Base-by-base conservation (phyloP, 257 asterid species). In the Forsythia suspensa region DNA sequence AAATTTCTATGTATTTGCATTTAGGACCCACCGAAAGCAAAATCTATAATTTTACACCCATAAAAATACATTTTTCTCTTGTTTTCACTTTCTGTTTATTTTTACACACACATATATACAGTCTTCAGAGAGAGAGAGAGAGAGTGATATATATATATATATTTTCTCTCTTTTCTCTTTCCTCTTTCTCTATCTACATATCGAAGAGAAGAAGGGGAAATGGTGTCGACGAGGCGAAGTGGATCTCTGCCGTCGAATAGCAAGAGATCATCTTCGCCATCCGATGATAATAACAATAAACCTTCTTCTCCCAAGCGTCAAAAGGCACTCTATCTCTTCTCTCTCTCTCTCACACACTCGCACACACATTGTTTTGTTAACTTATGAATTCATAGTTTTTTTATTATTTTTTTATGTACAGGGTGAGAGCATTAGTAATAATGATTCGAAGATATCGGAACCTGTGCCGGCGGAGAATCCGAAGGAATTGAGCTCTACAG, bases 221-320 rank as follows among this genome's bases (percentile, higher is more conserved):
- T 93, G 98, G 98, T 93, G 85, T 87, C 97, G 81, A 93, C 96
- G 72, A 92, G 98, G 89, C 88, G 97, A 86, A 93, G 94, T 86
- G 98, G 98, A 93, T 93, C 98, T 89, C 92, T 90, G 71, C 91
- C 96, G 83, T 85, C 94, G 71, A 89, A 84, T 79, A 87, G 85
- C 82, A 93, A 89, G 90, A 92, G 97, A 76, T 85, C 96, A 41
- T 88, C 94, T 67, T 91, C 95, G 51, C 87, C 94, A 84, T 82
- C 92, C 80, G 92, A 85, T 72, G 92, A 86, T 73, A 85, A 81
- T 65, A 82, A 80, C 81, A 74, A 84, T 61, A 89, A 87, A 55
- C 87, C 94, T 81, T 85, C 93, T 77, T 90, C 97, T 16, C 90
- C 97, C 29, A 93, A 93, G 87, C 97, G 98, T 69, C 92, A 81